Conservation (phyloP, 1,139 yeast species). For the Saccharomyces pastorianus region DNA sequence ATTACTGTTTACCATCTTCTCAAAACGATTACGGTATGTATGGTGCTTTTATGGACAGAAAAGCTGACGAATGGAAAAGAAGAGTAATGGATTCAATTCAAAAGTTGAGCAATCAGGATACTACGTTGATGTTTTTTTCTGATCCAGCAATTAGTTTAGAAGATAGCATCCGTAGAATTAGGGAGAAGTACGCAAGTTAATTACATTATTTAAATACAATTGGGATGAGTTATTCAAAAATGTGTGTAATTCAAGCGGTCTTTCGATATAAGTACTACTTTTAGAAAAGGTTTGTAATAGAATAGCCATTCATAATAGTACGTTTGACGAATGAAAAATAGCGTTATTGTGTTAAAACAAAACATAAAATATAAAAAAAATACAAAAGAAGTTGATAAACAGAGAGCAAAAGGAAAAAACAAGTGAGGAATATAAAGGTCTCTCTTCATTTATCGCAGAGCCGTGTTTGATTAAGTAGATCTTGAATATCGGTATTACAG, state of each 20-base stretch:
- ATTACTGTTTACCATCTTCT: conserved; percentile 20
- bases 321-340: too few species aligned
- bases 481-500: too few species aligned
- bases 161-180: conserved; percentile 14
- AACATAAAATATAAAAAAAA: too few species aligned
- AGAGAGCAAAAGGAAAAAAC: too few species aligned
- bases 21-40: conserved; percentile 25
- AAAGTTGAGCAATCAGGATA: conserved; percentile 17
- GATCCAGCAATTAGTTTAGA: conserved; percentile 25
- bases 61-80: conserved; percentile 38
- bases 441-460: too few species aligned
- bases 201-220: not conserved
- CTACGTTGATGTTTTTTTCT: conserved; percentile 23
- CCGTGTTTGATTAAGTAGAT: too few species aligned
- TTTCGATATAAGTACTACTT: not conserved
- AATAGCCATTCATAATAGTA: too few species aligned
- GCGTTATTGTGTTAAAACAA: too few species aligned
- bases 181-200: not conserved
- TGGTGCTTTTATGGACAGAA: conserved; percentile 31
- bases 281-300: too few species aligned
- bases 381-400: too few species aligned
- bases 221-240: conserved; percentile 35
- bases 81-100: conserved; percentile 34
- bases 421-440: too few species aligned
- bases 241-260: conserved; percentile 21